phyloP scores from a whole-genome alignment of 192 early-diverging fungal species.

The Coemansia sp. region DNA sequence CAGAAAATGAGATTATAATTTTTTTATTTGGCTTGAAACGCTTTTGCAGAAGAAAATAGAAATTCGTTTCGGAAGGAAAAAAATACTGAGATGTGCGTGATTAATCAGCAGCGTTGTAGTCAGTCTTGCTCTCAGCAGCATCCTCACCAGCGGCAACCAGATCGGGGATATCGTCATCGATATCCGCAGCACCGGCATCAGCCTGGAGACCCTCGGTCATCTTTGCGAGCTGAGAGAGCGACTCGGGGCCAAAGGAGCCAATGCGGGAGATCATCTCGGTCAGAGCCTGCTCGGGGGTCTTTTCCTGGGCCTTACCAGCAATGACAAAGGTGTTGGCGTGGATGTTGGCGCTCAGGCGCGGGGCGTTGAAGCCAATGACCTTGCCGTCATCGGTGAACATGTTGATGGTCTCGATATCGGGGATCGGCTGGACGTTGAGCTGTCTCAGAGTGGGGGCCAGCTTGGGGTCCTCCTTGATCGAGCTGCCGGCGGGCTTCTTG shows the following conservation, averaged over 20 bases:
- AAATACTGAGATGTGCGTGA: no score
- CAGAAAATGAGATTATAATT: no score
- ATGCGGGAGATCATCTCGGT: conserved; percentile 45
- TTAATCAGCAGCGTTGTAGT: conserved; percentile 45
- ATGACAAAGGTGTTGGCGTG: conserved; percentile 94
- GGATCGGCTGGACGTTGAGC: conserved; percentile 82
- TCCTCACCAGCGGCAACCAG: conserved; percentile 76
- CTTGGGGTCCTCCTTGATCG: conserved; percentile 89
- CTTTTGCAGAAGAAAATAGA: neutral
- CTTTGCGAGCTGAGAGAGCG: conserved; percentile 80
- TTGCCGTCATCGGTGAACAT: conserved; percentile 95
- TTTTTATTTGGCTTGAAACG: no score
- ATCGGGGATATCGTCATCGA: conserved; percentile 94
- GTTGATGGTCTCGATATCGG: conserved; percentile 94
- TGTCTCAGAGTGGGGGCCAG: conserved; percentile 86
- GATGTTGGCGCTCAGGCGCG: conserved; percentile 78
- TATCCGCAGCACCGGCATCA: conserved; percentile 55
- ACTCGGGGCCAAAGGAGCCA: conserved; percentile 80
- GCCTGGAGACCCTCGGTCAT: conserved; percentile 82
- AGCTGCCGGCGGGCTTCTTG: conserved; percentile 41
- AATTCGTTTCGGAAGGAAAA: neutral
- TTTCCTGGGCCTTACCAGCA: conserved; percentile 70
- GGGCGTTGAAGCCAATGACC: conserved; percentile 85
- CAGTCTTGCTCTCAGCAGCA: conserved; percentile 51
- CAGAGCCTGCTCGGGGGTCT: conserved; percentile 42